Conservation (phyloP, 2,329 filamentous ascomycete genomes). For the Elsinoe arachidis region DNA sequence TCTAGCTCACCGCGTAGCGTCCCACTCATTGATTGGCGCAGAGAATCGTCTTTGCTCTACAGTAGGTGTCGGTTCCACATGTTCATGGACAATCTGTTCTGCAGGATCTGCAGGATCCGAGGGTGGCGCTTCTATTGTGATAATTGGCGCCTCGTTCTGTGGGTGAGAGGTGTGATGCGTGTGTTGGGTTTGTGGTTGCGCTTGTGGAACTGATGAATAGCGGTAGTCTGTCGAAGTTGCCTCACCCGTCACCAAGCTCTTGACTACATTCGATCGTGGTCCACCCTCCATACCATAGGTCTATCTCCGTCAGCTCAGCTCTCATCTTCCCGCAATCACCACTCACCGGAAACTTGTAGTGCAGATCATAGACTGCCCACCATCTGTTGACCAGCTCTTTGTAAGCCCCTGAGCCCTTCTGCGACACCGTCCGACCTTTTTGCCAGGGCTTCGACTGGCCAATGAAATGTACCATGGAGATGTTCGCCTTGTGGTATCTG, state of each 20-base stretch:
- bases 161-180: conserved; percentile 6
- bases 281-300: neutral
- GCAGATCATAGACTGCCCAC: conserved; percentile 90
- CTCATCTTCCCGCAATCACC: neutral
- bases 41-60: conserved; percentile 45
- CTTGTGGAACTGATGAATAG: conserved; percentile 2
- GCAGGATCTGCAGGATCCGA: conserved; percentile 35
- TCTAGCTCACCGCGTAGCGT: conserved; percentile 48
- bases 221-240: neutral
- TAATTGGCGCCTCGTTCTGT: conserved; percentile 23
- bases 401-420: conserved; percentile 55
- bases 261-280: conserved; percentile 3
- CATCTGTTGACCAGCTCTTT: conserved; percentile 77
- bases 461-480: conserved; percentile 91
- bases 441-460: conserved; percentile 83
- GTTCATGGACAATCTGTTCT: conserved; percentile 37
- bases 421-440: conserved; percentile 29
- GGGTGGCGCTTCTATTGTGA: conserved; percentile 35
- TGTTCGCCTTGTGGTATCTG: conserved; percentile 80
- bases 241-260: conserved; percentile 1
- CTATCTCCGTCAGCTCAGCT: neutral
- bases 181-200: neutral
- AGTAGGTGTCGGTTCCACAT: conserved; percentile 36
- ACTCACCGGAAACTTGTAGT: conserved; percentile 51
- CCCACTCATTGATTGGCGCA: conserved; percentile 53